Percentiles rank a stretch among this genome's conserved stretches.
Conservation (phyloP, 1,284 basidiomycete genomes). For the Papiliotrema laurentii region DNA sequence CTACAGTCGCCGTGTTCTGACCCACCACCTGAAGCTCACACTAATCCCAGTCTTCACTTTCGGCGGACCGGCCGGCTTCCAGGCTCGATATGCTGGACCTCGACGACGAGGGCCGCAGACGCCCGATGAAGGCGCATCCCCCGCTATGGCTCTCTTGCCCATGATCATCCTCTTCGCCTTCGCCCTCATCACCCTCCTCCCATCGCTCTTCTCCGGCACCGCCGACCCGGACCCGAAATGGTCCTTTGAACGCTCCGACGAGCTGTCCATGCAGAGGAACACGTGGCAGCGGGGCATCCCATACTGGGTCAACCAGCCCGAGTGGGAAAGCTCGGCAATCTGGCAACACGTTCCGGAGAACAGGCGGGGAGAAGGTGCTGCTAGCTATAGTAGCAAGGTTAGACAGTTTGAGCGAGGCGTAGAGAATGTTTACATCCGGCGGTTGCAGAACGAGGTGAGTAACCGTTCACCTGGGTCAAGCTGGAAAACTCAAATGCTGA, state of each 20-base stretch:
- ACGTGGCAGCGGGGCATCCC: conserved; percentile 66
- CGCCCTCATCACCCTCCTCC: conserved; percentile 78
- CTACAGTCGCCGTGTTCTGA: no score
- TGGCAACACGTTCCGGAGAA: conserved; percentile 59
- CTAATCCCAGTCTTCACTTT: conserved; percentile 40
- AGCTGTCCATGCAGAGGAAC: conserved; percentile 61
- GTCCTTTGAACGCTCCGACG: conserved; percentile 57
- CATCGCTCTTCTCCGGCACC: conserved; percentile 61
- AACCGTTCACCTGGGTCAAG: no score
- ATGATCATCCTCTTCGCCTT: conserved; percentile 77
- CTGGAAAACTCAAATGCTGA: conserved; percentile 44
- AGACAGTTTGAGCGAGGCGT: conserved; percentile 52
- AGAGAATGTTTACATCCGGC: conserved; percentile 66
- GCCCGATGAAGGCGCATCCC: conserved; percentile 56
- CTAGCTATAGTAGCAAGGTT: conserved; percentile 35
- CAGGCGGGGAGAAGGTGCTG: conserved; percentile 56
- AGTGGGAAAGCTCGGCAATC: conserved; percentile 71
- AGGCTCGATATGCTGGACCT: conserved; percentile 47
- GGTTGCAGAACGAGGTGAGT: conserved; percentile 67
- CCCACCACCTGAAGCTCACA: neutral
- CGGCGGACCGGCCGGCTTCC: conserved; percentile 65
- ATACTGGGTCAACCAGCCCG: conserved; percentile 79
- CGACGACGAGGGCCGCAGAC: conserved; percentile 39
- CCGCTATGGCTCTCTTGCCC: conserved; percentile 77
- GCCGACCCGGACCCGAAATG: conserved; percentile 74